Evolutionary conservation across 805 yeast species (phyloP).

Genomic region (Priceomyces carsonii): DNA sequence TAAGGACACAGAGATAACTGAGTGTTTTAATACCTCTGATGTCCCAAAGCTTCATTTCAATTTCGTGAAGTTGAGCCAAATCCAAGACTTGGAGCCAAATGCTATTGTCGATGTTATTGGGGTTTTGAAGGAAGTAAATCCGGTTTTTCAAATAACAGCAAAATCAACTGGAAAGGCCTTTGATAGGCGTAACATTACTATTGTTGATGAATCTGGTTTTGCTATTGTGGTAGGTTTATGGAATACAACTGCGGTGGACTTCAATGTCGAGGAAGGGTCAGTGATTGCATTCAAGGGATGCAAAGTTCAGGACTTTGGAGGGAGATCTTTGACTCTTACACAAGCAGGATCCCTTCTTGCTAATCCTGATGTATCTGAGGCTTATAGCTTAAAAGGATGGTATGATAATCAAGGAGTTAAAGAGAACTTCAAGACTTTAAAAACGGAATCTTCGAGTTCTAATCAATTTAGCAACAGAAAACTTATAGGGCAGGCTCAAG

Average conservation of each 20-base stretch:
- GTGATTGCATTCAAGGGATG: constrained; percentile 93
- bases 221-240: constrained; percentile 83
- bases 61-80: constrained; percentile 66
- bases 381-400: constrained; percentile 92
- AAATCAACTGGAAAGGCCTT: constrained; percentile 87
- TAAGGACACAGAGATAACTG: constrained; percentile 73
- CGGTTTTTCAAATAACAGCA: constrained; percentile 76
- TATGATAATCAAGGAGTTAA: constrained; percentile 75
- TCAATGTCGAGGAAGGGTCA: constrained; percentile 69
- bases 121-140: constrained; percentile 74
- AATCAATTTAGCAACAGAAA: constrained; percentile 58
- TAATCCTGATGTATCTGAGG: constrained; percentile 88
- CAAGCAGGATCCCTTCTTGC: constrained; percentile 73
- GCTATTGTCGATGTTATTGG: constrained; percentile 85
- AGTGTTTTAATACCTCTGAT: constrained; percentile 55
- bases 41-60: constrained; percentile 81
- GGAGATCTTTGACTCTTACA: constrained; percentile 78
- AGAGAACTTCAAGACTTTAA: constrained; percentile 62
- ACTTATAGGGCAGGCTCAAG: constrained; percentile 63
- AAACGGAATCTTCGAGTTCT: constrained; percentile 46
- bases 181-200: constrained; percentile 83
- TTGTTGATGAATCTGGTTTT: constrained; percentile 83
- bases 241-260: constrained; percentile 85
- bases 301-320: constrained; percentile 84
- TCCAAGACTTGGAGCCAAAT: constrained; percentile 69